These are phyloP conservation scores for Leccinum angustisporum DNA, from an alignment of 1,284 basidiomycete genomes.

Conservation along the genomic window DNA sequence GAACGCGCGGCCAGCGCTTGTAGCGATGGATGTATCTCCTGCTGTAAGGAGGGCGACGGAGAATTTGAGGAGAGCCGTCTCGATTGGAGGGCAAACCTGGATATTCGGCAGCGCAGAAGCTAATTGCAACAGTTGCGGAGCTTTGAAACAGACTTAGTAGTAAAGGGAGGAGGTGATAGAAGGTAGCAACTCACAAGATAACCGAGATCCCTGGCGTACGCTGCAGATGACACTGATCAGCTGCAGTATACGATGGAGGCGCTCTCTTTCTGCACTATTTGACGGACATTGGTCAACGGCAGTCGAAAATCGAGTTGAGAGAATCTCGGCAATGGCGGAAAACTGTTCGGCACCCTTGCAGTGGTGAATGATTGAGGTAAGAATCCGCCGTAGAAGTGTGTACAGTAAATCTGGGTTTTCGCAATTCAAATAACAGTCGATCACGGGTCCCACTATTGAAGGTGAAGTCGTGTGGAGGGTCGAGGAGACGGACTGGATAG, in stretches of 20 bases:
- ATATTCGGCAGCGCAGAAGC: conserved; percentile 44
- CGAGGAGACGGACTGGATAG: conserved; percentile 66
- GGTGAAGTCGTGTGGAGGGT: conserved; percentile 77
- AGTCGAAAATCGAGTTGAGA: conserved; percentile 41
- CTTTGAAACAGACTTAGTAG: conserved; percentile 29
- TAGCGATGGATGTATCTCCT: conserved; percentile 65
- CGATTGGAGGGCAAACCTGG: conserved; percentile 37
- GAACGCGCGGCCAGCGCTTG: conserved; percentile 57
- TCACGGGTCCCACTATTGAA: too few species aligned
- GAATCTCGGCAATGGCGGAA: conserved; percentile 53
- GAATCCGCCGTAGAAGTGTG: conserved; percentile 62
- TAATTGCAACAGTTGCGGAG: conserved; percentile 48
- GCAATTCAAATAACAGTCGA: conserved; percentile 50
- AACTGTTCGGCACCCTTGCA: conserved; percentile 69
- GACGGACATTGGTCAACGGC: conserved; percentile 12
- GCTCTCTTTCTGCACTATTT: conserved; percentile 19
- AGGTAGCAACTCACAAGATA: conserved; percentile 46
- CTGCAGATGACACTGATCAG: conserved; percentile 52
- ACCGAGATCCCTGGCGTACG: conserved; percentile 64
- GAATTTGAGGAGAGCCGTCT: conserved; percentile 49
- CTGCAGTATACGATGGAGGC: conserved; percentile 43
- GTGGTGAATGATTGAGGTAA: conserved; percentile 82
- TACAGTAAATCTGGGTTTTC: conserved; percentile 46
- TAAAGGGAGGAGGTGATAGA: neutral
- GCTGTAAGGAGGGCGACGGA: conserved; percentile 52